Evolutionary conservation across 345 rosid genomes (phyloP).

Genomic region (Aquilaria yunnanensis): DNA sequence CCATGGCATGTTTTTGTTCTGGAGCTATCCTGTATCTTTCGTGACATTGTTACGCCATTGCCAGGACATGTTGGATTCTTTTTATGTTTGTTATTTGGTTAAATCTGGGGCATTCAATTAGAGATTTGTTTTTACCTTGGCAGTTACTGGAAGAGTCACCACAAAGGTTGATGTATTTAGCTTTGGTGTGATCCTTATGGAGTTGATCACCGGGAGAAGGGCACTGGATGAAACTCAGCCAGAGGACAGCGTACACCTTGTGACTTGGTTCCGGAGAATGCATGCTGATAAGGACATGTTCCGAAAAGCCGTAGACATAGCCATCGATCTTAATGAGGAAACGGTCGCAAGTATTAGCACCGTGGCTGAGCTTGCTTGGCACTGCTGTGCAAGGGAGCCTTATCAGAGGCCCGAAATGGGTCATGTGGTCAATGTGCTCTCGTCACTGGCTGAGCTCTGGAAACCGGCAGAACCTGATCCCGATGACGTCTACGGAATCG

Average conservation of each 20-base stretch:
- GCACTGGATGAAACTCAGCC: conserved; percentile 60
- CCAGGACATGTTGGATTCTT: background rate
- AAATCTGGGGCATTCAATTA: background rate
- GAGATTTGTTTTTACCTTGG: background rate
- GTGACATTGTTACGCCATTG: background rate
- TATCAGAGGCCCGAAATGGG: conserved; percentile 80
- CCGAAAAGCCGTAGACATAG: conserved; percentile 38
- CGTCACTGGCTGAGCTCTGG: conserved; percentile 58
- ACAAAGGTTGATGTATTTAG: conserved; percentile 78
- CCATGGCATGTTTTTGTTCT: too few species aligned
- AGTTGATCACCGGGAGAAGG: conserved; percentile 62
- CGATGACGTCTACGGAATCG: conserved; percentile 56
- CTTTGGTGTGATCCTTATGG: conserved; percentile 89
- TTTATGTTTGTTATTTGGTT: background rate
- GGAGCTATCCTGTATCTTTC: too few species aligned
- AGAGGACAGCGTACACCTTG: conserved; percentile 65
- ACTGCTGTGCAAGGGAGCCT: conserved; percentile 62
- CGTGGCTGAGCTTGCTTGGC: conserved; percentile 63
- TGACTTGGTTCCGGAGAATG: conserved; percentile 71
- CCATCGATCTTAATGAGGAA: conserved; percentile 42
- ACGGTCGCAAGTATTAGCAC: conserved; percentile 47
- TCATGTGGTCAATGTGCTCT: conserved; percentile 57
- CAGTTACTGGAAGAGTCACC: conserved; percentile 88
- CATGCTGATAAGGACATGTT: conserved; percentile 40
- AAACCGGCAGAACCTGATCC: conserved; percentile 52